Evolutionary conservation across 2,329 filamentous ascomycete genomes (phyloP).

Genomic region (Juglanconis sp.): DNA sequence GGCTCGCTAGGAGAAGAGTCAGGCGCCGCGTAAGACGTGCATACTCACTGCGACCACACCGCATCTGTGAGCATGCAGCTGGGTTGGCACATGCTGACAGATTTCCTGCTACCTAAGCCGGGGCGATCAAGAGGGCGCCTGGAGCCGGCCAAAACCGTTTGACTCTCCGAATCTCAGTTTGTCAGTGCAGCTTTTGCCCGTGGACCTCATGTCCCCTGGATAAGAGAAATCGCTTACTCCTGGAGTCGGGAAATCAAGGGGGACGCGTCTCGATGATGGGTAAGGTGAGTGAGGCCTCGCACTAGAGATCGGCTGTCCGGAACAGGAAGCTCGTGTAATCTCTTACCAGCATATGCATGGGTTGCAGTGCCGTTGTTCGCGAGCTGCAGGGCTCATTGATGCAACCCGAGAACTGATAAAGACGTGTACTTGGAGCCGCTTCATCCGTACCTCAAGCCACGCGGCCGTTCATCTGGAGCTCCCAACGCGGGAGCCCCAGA

Average conservation of each 20-base stretch:
- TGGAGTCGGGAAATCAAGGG: not conserved
- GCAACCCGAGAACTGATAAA: not conserved
- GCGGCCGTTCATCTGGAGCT: not conserved
- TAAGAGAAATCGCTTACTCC: too few species aligned
- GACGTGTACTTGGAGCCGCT: not conserved
- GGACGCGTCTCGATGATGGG: not conserved
- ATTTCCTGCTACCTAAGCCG: too few species aligned
- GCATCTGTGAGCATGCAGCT: not conserved
- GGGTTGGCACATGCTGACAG: not conserved
- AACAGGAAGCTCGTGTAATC: conserved; percentile 5
- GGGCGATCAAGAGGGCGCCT: not conserved
- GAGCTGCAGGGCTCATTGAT: not conserved
- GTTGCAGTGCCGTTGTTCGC: not conserved
- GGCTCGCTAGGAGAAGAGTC: not conserved
- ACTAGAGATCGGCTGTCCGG: not conserved
- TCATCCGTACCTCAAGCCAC: not conserved
- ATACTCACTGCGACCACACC: not conserved
- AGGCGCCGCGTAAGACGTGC: not conserved
- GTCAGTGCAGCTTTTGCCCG: too few species aligned
- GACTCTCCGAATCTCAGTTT: too few species aligned
- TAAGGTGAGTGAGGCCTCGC: not conserved
- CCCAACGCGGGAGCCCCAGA: not conserved
- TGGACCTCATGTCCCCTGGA: too few species aligned
- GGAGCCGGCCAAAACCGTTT: too few species aligned
- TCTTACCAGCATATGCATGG: not conserved